These are phyloP conservation scores for Inga laurina DNA, from an alignment of 306 rosid genomes.

Conservation along the genomic window DNA sequence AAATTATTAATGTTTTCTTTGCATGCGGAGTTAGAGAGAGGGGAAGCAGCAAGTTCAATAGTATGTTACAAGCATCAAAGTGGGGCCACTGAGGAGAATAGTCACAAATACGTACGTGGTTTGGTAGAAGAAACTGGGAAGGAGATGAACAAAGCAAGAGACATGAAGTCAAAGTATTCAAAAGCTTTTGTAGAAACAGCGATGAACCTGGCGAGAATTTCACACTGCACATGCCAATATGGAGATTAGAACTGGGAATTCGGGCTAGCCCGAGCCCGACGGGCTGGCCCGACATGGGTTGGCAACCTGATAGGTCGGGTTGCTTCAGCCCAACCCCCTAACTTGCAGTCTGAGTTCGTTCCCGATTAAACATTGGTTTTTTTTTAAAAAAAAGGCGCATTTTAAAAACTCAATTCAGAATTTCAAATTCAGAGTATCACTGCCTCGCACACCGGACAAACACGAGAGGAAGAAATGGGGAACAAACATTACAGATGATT, in stretches of 20 bases:
- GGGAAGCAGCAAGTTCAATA: constrained; percentile 56
- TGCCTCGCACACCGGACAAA: too few species aligned
- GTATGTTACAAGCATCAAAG: constrained; percentile 40
- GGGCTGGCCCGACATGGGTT: too few species aligned
- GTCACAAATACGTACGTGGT: constrained; percentile 6
- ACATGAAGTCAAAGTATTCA: constrained; percentile 27
- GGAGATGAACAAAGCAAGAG: constrained; percentile 45
- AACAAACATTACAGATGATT: too few species aligned
- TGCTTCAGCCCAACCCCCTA: too few species aligned
- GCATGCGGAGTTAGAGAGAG: constrained; percentile 60
- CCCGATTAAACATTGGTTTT: too few species aligned
- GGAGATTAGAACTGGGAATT: constrained; percentile 28
- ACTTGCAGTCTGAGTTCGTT: too few species aligned
- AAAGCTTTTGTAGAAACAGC: constrained; percentile 40
- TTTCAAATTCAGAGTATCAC: too few species aligned
- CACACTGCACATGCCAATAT: constrained; percentile 49
- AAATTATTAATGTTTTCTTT: background rate
- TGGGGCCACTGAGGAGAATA: constrained; percentile 30
- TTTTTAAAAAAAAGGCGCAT: too few species aligned
- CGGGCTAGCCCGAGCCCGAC: too few species aligned
- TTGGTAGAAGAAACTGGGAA: constrained; percentile 54
- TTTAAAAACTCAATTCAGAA: too few species aligned
- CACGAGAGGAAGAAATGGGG: too few species aligned
- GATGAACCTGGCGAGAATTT: constrained; percentile 51
- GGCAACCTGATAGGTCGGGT: too few species aligned